Base-by-base conservation (phyloP, 2,329 filamentous ascomycete species). In the Microascus cirrosus region DNA sequence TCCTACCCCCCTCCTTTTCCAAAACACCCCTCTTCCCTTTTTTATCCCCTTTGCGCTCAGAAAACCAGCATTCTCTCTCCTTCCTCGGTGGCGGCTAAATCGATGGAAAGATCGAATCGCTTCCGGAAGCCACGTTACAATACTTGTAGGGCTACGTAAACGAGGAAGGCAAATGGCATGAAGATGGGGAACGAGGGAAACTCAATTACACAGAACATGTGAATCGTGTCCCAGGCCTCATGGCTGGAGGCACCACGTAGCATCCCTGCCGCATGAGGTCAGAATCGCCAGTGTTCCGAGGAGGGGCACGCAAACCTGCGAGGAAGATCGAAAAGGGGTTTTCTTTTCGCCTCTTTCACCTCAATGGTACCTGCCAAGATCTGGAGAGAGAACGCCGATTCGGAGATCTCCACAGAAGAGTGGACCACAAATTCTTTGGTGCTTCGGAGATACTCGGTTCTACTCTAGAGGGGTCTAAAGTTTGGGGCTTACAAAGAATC, bases 301-400 rank as follows among this genome's bases (percentile, higher is more conserved):
- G 6, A 7, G 18, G 39, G 39, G 13, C n/a, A 18, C 13, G 13
- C 15, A 18, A 45, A 45, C 39, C n/a, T 45, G 39, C 39, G 39
- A 13, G n/a, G 13, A 45, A 45, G 7, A n/a, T 15, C 15, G 39
- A 45, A 45, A n/a, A 3, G 8, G 12, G 15, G 15, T n/a, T n/a
- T 45, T 15, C 39, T 45, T 45, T 45, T 18, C 18, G 39, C 39
- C 39, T 2, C 18, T 45, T 32, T 8, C 28, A 8, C 28, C 28
- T 8, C 4, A 8, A 8, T 32, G 39, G 39, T 62, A 62, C 60
- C 59, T 62, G 65, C 62, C 61, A 62, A 66, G 71, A 76, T 65
- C 65, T 72, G 68, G 73, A 74, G 69, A 70, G 68, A 22, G 20
- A 22, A 24, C 45, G 22, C n/a, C n/a, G n/a, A 50, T 24, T 50